Conservation (phyloP, 1,284 basidiomycete genomes). For the Heterobasidion parviporum region DNA sequence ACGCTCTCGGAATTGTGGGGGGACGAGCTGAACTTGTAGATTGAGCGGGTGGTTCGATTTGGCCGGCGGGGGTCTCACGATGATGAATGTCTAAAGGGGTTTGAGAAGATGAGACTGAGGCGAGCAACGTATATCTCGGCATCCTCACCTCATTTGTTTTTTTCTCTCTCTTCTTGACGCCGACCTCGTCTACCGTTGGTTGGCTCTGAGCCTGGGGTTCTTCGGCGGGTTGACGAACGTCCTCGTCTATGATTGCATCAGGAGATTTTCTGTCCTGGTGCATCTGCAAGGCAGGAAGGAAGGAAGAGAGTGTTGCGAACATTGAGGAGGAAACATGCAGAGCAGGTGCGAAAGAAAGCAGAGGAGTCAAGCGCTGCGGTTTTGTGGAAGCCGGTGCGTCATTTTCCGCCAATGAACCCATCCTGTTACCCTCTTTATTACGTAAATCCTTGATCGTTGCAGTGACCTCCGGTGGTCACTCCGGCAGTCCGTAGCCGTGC, state of each 20-base stretch:
- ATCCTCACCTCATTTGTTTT: conserved; percentile 48
- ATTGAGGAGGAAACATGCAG: not conserved
- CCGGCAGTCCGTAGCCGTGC: too few relatives aligned
- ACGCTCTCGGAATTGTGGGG: conserved; percentile 47
- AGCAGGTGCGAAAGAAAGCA: not conserved
- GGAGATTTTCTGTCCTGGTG: conserved; percentile 13
- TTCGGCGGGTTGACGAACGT: conserved; percentile 19
- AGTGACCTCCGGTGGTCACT: not conserved
- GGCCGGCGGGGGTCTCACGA: conserved; percentile 79
- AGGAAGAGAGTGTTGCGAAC: conserved; percentile 37
- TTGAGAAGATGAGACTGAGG: conserved; percentile 2
- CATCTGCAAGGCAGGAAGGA: conserved; percentile 46
- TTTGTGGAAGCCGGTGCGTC: not conserved
- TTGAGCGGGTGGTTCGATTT: conserved; percentile 85
- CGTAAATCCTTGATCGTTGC: not conserved
- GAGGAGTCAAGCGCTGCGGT: not conserved
- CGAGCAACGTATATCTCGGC: not conserved
- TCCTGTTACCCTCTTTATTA: not conserved
- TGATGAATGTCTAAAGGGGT: conserved; percentile 64
- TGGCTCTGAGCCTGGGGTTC: conserved; percentile 3
- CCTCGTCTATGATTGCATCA: conserved; percentile 9
- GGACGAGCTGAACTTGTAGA: conserved; percentile 89
- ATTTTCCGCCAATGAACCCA: not conserved
- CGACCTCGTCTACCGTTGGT: conserved; percentile 17
- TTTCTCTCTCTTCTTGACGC: conserved; percentile 31